Conservation (phyloP, 768 basidiomycete species). For the Termitomyces sp. region DNA sequence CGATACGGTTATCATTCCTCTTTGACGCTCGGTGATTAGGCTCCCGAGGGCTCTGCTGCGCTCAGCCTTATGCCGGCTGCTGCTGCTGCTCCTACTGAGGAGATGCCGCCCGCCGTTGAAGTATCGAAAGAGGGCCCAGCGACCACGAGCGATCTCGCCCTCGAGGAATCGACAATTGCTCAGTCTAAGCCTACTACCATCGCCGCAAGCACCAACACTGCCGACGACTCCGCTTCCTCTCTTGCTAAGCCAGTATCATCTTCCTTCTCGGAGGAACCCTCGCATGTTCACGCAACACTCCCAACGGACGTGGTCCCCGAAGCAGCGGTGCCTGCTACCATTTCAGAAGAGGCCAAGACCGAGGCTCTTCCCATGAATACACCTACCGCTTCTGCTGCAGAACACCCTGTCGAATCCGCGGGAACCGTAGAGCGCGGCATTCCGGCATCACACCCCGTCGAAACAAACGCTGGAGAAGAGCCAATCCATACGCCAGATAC, state of each 20-base stretch:
- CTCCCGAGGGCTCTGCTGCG: neutral
- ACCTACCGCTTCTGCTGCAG: neutral
- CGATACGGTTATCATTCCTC: neutral
- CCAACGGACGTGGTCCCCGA: neutral
- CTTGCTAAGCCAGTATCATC: neutral
- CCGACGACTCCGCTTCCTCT: no score
- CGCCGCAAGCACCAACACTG: neutral
- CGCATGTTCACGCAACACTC: neutral
- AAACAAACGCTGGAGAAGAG: neutral
- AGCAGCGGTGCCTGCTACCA: neutral
- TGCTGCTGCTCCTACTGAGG: neutral
- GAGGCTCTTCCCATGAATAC: neutral
- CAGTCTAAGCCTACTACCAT: neutral
- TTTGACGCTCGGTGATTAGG: slow-evolving; percentile 4
- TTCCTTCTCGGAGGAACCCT: neutral
- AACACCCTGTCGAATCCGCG: neutral
- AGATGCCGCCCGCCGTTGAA: neutral
- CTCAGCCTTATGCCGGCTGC: neutral
- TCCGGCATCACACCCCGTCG: neutral
- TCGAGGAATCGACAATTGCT: neutral
- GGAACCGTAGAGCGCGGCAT: slow-evolving; percentile 1
- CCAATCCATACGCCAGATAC: neutral
- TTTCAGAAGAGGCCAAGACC: neutral
- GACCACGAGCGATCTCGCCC: neutral
- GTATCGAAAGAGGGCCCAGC: neutral